Evolutionary conservation across 2,329 filamentous ascomycete species (phyloP).

Genomic region (Sclerotinia sclerotiorum): DNA sequence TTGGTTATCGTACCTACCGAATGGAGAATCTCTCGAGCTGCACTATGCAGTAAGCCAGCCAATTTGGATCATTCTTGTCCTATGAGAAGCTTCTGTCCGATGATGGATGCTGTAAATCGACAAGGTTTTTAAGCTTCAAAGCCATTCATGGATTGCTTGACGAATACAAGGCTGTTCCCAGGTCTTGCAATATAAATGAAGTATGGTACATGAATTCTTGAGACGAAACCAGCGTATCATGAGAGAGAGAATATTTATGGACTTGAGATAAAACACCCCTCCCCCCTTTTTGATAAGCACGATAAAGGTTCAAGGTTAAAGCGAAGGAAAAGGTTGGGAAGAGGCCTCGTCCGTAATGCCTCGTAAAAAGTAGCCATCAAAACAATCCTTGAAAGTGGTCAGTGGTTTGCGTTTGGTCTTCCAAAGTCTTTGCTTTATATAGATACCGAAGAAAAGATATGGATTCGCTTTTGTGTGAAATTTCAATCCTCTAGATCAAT

Average conservation of each 20-base stretch:
- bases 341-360: not conserved
- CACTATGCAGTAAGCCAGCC: slow-evolving; percentile 5
- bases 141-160: not conserved
- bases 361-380: not conserved
- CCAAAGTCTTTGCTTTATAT: not conserved
- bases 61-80: slow-evolving; percentile 6
- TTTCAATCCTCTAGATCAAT: not conserved
- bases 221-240: slow-evolving; percentile 15
- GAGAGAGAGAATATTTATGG: not conserved
- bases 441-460: too few species aligned
- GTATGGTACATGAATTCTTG: not conserved
- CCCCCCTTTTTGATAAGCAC: slow-evolving; percentile 14
- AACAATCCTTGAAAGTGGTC: not conserved
- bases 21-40: slow-evolving; percentile 1
- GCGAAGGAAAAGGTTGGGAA: slow-evolving; percentile 1
- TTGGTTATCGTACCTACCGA: not conserved
- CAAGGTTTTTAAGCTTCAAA: not conserved
- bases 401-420: too few species aligned
- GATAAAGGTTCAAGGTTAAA: slow-evolving; percentile 1
- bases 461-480: too few species aligned
- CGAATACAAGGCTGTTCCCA: slow-evolving; percentile 18
- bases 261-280: not conserved
- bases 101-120: not conserved
- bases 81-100: not conserved
- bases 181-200: not conserved